These are phyloP conservation scores for Lactifluus subvellereus DNA, from an alignment of 768 basidiomycete genomes.

Conservation along the genomic window DNA sequence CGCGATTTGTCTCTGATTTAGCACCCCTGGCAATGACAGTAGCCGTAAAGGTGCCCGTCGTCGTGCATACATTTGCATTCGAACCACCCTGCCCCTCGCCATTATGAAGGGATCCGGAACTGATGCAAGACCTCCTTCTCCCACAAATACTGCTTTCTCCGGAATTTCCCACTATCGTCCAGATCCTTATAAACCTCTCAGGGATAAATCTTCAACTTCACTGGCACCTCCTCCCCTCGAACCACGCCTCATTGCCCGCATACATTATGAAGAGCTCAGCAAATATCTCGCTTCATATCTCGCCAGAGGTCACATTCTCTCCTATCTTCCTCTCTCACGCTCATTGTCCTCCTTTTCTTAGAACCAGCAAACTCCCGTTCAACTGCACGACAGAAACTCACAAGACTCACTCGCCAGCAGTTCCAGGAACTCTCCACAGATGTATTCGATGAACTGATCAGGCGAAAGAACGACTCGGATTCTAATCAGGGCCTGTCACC, in stretches of 20 bases:
- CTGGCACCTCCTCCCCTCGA: conserved; percentile 51
- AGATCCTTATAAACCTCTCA: conserved; percentile 65
- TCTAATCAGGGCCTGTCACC: conserved; percentile 57
- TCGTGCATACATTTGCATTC: not conserved
- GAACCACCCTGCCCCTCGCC: conserved; percentile 5
- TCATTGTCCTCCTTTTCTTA: conserved; percentile 29
- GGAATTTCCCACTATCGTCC: conserved; percentile 85
- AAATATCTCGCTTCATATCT: conserved; percentile 68
- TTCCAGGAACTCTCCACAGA: conserved; percentile 98
- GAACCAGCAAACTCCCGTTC: conserved; percentile 72
- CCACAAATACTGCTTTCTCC: conserved; percentile 82
- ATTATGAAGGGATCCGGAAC: conserved; percentile 54
- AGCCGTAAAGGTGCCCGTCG: not conserved
- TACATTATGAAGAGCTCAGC: conserved; percentile 66
- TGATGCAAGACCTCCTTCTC: conserved; percentile 53
- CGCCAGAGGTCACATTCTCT: conserved; percentile 48
- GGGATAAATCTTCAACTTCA: conserved; percentile 48
- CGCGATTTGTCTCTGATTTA: too few species aligned
- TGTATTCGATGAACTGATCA: conserved; percentile 89
- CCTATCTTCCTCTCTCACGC: not conserved
- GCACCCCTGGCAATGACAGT: too few species aligned
- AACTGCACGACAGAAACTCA: conserved; percentile 83
- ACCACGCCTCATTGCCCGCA: conserved; percentile 49
- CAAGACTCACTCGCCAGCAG: conserved; percentile 86
- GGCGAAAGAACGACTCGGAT: conserved; percentile 56